Base-by-base conservation (phyloP, 1,284 basidiomycete species). In the Irpex sp. region DNA sequence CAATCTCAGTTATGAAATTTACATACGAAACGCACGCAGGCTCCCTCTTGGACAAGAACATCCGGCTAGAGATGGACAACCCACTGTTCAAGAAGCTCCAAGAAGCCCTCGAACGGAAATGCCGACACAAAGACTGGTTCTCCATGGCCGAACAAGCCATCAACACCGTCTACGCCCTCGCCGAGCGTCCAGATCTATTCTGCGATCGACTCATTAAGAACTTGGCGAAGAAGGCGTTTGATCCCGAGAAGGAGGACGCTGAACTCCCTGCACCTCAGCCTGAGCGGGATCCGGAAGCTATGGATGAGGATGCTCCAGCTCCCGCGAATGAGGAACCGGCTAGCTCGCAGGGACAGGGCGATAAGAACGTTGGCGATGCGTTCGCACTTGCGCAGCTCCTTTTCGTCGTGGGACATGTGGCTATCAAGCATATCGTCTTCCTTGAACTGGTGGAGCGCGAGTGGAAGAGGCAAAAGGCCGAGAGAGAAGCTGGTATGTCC, bases 381-480 rank as follows among this genome's bases (percentile, higher is more conserved):
- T 98, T 96, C 72, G 84, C 87, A 63, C 82, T 99, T 16, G 92
- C 91, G 60, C 96, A 98, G 72, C 82, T 98, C 18, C 78, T 99
- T 6, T 99, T 98, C 71, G 83, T 93, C 48, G 94, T 98, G 5
- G 97, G 96, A 0, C 96, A 99, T 73, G 91, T 97, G 18, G 94
- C 95, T 5, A 93, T 99, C 76, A 98, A 98, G 75, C 95, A 99
- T 65, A 94, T 98, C 61, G 95, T 97, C 23, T 97, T 94, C 72
- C 84, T 99, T 36, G 96, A 99, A 74, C 81, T 98, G 51, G 91
- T 98, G n/a, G 96, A 99, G 75, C 81, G 96, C 45, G 96, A 99
- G 72, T 92, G 93, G 86, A 99, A 99, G 78, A 81, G 95, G 14
- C 89, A 96, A 73, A 98, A 98, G 77, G 94, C 96, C 60, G 93